These are phyloP conservation scores for Moesziomyces globuligerus DNA, from an alignment of 1,284 basidiomycete genomes.

Conservation along the genomic window DNA sequence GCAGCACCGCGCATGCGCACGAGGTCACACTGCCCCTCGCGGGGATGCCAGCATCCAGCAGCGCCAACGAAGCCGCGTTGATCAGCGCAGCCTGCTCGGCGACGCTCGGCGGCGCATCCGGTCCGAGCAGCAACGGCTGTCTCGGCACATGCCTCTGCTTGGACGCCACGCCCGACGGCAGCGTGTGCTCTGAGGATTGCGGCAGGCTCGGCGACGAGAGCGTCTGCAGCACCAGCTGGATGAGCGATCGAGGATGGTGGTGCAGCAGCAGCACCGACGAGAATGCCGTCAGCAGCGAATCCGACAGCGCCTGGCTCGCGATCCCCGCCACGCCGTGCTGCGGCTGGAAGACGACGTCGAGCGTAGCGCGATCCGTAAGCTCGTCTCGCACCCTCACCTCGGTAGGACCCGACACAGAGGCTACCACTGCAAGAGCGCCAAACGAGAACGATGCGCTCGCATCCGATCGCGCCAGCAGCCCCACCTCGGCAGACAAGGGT, in stretches of 20 bases:
- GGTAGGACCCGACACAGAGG: constrained; percentile 70
- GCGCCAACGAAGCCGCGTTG: constrained; percentile 71
- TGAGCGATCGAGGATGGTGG: constrained; percentile 71
- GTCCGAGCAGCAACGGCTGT: constrained; percentile 55
- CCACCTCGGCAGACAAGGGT: constrained; percentile 22
- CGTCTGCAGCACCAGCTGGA: constrained; percentile 75
- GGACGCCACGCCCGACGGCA: constrained; percentile 8
- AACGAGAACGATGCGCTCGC: constrained; percentile 56
- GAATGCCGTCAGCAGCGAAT: constrained; percentile 28
- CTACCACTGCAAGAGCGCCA: constrained; percentile 52
- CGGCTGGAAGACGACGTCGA: constrained; percentile 71
- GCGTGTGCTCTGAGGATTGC: constrained; percentile 14
- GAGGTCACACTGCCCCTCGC: constrained; percentile 69
- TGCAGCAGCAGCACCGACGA: constrained; percentile 68
- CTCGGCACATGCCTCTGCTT: constrained; percentile 25
- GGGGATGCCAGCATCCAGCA: constrained; percentile 70
- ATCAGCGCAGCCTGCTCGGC: constrained; percentile 70
- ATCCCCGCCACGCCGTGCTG: constrained; percentile 69
- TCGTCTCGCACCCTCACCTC: constrained; percentile 72
- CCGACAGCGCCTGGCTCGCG: constrained; percentile 26
- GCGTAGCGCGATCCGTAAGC: constrained; percentile 70
- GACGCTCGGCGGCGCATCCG: constrained; percentile 59
- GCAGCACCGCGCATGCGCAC: constrained; percentile 68
- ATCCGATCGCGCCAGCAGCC: constrained; percentile 45
- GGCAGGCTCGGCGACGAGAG: constrained; percentile 69